These are phyloP conservation scores for Suzukiozyma palmioleophila DNA, from an alignment of 1,139 yeast species.

Conservation along the genomic window DNA sequence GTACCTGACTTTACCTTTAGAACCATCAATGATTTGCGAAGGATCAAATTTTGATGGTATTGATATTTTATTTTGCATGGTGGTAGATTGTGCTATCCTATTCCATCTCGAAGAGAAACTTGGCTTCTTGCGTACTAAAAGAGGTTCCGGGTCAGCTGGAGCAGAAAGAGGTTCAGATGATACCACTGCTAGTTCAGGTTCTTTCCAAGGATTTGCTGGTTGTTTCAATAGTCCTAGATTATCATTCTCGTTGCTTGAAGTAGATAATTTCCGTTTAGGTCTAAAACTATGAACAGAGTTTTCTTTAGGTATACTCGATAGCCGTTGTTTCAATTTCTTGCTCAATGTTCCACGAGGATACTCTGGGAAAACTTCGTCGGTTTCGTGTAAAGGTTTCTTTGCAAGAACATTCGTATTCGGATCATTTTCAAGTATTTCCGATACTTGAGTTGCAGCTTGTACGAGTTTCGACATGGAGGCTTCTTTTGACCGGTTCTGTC, in stretches of 20 bases:
- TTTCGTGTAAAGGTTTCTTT: neutral
- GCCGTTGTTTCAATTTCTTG: neutral
- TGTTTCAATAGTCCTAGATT: neutral
- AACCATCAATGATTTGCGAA: neutral
- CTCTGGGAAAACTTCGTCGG: neutral
- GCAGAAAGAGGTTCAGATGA: neutral
- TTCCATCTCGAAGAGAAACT: conserved; percentile 1
- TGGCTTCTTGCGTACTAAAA: neutral
- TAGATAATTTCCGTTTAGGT: neutral
- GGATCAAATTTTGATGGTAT: neutral
- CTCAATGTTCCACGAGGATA: neutral
- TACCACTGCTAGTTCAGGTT: neutral
- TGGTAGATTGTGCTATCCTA: neutral
- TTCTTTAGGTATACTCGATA: neutral
- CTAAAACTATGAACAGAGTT: neutral
- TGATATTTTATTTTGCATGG: neutral
- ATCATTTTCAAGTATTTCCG: neutral
- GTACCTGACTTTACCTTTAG: conserved; percentile 5
- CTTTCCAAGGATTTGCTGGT: neutral
- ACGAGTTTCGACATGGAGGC: neutral
- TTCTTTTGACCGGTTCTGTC: neutral
- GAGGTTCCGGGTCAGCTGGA: neutral
- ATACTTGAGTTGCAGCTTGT: neutral
- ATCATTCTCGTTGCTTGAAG: neutral
- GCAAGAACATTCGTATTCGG: neutral